Percentiles rank a stretch among this genome's conserved stretches.
These are phyloP conservation scores for Saturnispora sanitii DNA, from an alignment of 805 yeast species.

Conservation along the genomic window DNA sequence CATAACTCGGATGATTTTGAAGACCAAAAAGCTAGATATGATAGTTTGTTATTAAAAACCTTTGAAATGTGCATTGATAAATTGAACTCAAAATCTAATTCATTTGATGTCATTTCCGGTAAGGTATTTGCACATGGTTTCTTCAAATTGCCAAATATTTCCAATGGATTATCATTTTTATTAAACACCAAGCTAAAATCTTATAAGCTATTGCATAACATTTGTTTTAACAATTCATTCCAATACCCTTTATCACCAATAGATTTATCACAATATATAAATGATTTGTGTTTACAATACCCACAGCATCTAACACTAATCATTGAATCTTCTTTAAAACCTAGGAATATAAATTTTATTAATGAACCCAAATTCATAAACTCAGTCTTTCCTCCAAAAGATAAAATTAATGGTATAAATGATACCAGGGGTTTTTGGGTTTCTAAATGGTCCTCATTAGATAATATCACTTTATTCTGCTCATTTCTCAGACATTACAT, in stretches of 20 bases:
- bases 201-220: conserved; percentile 25
- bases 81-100: conserved; percentile 44
- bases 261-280: conserved; percentile 6
- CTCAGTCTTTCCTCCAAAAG: conserved; percentile 31
- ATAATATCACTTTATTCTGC: conserved; percentile 43
- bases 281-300: conserved; percentile 13
- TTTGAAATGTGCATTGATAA: conserved; percentile 41
- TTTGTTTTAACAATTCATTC: conserved; percentile 14
- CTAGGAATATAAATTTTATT: conserved; percentile 20
- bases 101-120: conserved; percentile 57
- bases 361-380: conserved; percentile 26
- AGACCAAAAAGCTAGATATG: conserved; percentile 23
- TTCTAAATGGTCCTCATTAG: conserved; percentile 47
- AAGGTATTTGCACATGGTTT: conserved; percentile 59
- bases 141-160: conserved; percentile 43
- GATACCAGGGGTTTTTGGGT: conserved; percentile 60
- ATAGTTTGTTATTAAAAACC: conserved; percentile 38
- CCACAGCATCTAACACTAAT: conserved; percentile 20
- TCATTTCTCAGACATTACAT: conserved; percentile 55
- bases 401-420: conserved; percentile 34
- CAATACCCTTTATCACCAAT: conserved; percentile 3
- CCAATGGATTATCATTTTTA: conserved; percentile 46
- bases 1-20: conserved; percentile 10
- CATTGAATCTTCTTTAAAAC: conserved; percentile 16
- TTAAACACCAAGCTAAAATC: conserved; percentile 43